Percentiles rank a stretch among this genome's conserved stretches.
phyloP scores from a whole-genome alignment of 495 filamentous ascomycete genomes.

The Penicillium desertorum region DNA sequence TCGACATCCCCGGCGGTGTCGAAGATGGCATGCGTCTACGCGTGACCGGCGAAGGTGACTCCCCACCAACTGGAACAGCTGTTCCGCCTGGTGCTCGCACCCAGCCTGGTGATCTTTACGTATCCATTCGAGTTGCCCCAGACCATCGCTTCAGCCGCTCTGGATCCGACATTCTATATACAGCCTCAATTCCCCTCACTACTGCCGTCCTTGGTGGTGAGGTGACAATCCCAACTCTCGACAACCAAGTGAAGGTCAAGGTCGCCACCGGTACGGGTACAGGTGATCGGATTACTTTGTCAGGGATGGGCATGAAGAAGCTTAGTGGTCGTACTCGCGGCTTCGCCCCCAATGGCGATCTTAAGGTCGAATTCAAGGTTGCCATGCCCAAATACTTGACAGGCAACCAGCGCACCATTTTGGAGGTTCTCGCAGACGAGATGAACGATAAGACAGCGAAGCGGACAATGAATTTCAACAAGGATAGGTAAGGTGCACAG shows the following conservation, averaged over 20 bases:
- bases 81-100: conserved; percentile 57
- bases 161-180: conserved; percentile 89
- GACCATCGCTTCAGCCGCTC: conserved; percentile 83
- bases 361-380: conserved; percentile 93
- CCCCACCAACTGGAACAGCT: conserved; percentile 67
- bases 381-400: conserved; percentile 91
- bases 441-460: conserved; percentile 88
- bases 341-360: conserved; percentile 62
- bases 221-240: conserved; percentile 83
- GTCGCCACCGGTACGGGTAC: conserved; percentile 88
- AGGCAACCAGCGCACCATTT: conserved; percentile 80
- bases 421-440: conserved; percentile 96
- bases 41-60: conserved; percentile 80
- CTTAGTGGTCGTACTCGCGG: conserved; percentile 56
- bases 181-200: conserved; percentile 84
- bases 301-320: conserved; percentile 90
- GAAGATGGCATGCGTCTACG: conserved; percentile 93
- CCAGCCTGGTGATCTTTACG: conserved; percentile 79
- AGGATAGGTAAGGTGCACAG: conserved; percentile 42
- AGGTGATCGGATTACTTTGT: conserved; percentile 82
- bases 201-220: conserved; percentile 91
- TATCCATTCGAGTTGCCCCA: conserved; percentile 76
- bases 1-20: conserved; percentile 91
- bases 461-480: conserved; percentile 76
- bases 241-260: conserved; percentile 83